Evolutionary conservation across 306 rosid genomes (phyloP).

Genomic region (Prunus salicina): DNA sequence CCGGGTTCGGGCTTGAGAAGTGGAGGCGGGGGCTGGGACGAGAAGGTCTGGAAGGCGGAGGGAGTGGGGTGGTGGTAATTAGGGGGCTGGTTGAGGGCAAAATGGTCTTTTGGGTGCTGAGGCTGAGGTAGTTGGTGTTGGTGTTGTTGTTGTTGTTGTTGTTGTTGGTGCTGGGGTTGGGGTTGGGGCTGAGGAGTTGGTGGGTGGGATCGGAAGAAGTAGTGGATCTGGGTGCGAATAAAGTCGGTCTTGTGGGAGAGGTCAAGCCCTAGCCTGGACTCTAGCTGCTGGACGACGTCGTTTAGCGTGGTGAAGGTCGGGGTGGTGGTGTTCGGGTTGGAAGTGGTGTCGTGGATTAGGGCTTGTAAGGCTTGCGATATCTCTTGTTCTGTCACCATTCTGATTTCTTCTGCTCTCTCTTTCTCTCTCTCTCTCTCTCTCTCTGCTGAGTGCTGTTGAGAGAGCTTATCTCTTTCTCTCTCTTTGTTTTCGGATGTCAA

Average conservation of each 20-base stretch:
- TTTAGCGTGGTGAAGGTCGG: constrained; percentile 41
- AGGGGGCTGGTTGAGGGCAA: constrained; percentile 64
- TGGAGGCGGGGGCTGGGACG: constrained; percentile 21
- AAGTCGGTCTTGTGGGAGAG: constrained; percentile 68
- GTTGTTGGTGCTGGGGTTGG: constrained; percentile 23
- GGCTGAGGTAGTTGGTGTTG: constrained; percentile 23
- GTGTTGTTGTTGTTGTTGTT: not conserved
- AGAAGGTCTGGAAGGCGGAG: constrained; percentile 45
- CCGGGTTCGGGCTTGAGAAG: constrained; percentile 27
- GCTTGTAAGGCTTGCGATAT: constrained; percentile 57
- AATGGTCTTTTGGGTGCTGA: constrained; percentile 40
- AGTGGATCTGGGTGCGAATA: constrained; percentile 59
- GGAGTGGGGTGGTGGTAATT: constrained; percentile 40
- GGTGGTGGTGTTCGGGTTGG: constrained; percentile 38
- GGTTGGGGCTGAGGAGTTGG: not conserved
- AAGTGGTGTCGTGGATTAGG: constrained; percentile 39
- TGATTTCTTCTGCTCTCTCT: constrained; percentile 21
- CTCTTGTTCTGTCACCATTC: constrained; percentile 70
- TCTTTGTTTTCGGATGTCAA: constrained; percentile 10
- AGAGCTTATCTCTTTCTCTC: constrained; percentile 29
- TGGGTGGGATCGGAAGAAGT: constrained; percentile 42
- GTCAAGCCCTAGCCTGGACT: constrained; percentile 62
- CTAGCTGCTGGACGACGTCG: constrained; percentile 60
- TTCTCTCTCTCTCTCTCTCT: constrained; percentile 20
- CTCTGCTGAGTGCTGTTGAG: not conserved